Evolutionary conservation across 495 filamentous ascomycete genomes (phyloP), one percentile per base, ranked within the genome.

Genomic region (Talaromyces stipitatus): DNA sequence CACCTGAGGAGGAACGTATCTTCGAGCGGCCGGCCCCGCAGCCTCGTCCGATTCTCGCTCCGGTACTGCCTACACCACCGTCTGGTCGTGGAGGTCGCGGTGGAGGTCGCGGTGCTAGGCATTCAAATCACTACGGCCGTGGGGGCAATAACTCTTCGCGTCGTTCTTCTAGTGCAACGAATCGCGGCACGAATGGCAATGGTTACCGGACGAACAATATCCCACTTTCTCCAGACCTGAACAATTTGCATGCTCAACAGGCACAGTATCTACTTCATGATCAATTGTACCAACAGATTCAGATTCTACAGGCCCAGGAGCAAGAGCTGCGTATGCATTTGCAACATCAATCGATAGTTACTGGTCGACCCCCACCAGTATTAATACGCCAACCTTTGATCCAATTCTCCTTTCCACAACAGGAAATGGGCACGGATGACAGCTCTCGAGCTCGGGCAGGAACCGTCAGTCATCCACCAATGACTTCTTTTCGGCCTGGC

Each of bases 1-100:
- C 94, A 2, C 84, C 84, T 38, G 87, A 95, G 62, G 90, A 96
- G 66, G 85, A 89, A 62, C 84, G 82, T 50, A 77, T 85, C 18
- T 91, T 82, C 69, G 84, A 94, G 63, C 86, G 86, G 69, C 89
- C 90, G 0, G 74, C 82, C 3, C 75, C 82, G 3, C 79, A 82
- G 60, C 80, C 82, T 28, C 78, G 80, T 48, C 82, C 85, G 2
- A 74, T 84, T 12, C 69, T 89, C 52, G 75, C 83, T 8, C 71
- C 77, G 18, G 78, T 77, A 55, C 45, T 48, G 6, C 78, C 62
- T 43, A 78, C 68, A 58, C 76, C 73, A 61, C 78, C 65, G 20
- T 58, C 56, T 45, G 69, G 75, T 30, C 69, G 79, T 48, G 75
- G 73, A 41, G 76, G 73, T 30, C 76, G 80, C 51, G 80, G 81